Evolutionary conservation across 331 rosid genomes (phyloP).

Genomic region (Stylosanthes scabra): DNA sequence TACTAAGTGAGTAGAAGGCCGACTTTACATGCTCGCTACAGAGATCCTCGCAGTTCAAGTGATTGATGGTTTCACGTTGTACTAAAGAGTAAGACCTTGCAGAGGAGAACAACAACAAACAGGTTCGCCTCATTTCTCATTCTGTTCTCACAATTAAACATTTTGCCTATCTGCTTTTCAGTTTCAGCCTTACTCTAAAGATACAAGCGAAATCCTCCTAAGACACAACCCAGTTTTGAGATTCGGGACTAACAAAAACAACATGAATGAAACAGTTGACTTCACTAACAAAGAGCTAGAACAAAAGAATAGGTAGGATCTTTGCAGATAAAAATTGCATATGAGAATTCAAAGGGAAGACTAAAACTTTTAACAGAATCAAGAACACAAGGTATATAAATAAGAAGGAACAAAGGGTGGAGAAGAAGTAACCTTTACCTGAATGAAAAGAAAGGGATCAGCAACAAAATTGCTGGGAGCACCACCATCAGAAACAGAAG

Average conservation of each 20-base stretch:
- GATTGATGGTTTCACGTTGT: conserved; percentile 11
- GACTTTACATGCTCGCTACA: conserved; percentile 1
- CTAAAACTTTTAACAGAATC: conserved; percentile 29
- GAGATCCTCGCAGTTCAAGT: not conserved
- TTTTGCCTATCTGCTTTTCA: conserved; percentile 5
- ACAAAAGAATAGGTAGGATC: not conserved
- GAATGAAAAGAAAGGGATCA: conserved; percentile 87
- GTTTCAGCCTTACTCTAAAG: conserved; percentile 7
- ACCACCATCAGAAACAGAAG: conserved; percentile 90
- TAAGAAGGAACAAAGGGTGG: conserved; percentile 26
- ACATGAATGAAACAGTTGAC: conserved; percentile 34
- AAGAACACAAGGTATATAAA: conserved; percentile 4
- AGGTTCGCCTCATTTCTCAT: conserved; percentile 5
- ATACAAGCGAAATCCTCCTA: not conserved
- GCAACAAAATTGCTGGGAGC: conserved; percentile 96
- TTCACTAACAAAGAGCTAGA: not conserved
- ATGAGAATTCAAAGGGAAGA: conserved; percentile 15
- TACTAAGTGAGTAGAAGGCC: not conserved
- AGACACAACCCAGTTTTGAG: conserved; percentile 6
- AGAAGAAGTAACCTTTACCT: conserved; percentile 56
- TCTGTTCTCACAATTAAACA: not conserved
- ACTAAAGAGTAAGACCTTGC: conserved; percentile 18
- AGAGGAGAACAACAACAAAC: conserved; percentile 34
- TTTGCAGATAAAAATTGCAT: conserved; percentile 8
- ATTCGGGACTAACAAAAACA: not conserved